phyloP scores from a whole-genome alignment of 1,284 basidiomycete species.

The Coniferiporia sulphurascens region DNA sequence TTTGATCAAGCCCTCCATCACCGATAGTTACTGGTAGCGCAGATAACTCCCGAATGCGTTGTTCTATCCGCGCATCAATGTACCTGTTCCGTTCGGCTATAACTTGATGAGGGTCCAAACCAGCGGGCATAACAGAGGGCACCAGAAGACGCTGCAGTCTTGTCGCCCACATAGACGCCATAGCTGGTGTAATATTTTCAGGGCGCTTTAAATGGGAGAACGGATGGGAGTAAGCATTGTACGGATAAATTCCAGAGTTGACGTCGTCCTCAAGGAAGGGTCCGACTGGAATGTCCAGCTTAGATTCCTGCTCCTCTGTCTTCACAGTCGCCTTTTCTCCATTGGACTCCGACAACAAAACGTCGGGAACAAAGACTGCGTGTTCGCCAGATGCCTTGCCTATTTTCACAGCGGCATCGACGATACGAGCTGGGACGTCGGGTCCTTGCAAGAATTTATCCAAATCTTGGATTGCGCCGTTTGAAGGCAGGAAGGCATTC shows the following conservation, averaged over 20 bases:
- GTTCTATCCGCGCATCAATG: slow-evolving; percentile 85
- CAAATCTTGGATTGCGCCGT: slow-evolving; percentile 53
- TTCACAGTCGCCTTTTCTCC: slow-evolving; percentile 26
- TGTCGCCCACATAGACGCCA: slow-evolving; percentile 48
- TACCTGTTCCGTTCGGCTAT: slow-evolving; percentile 90
- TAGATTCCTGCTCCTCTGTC: slow-evolving; percentile 26
- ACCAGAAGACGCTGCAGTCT: slow-evolving; percentile 80
- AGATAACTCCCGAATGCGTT: slow-evolving; percentile 89
- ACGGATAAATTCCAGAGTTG: slow-evolving; percentile 85
- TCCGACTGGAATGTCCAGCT: slow-evolving; percentile 54
- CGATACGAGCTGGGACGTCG: slow-evolving; percentile 58
- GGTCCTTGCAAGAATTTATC: slow-evolving; percentile 57
- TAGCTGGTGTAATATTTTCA: slow-evolving; percentile 48
- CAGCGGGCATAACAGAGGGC: slow-evolving; percentile 88
- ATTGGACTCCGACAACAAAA: slow-evolving; percentile 10
- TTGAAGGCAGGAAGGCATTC: slow-evolving; percentile 67
- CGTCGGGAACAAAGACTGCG: slow-evolving; percentile 21
- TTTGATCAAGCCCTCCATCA: slow-evolving; percentile 63
- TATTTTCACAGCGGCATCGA: slow-evolving; percentile 77
- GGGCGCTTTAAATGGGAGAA: slow-evolving; percentile 69
- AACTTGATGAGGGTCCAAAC: slow-evolving; percentile 89
- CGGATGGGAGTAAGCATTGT: slow-evolving; percentile 91
- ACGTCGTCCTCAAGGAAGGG: slow-evolving; percentile 78
- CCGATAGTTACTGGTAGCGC: slow-evolving; percentile 79
- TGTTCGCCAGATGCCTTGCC: slow-evolving; percentile 53